Conservation (phyloP, 306 rosid genomes). For the Astragalus glycyphyllos region DNA sequence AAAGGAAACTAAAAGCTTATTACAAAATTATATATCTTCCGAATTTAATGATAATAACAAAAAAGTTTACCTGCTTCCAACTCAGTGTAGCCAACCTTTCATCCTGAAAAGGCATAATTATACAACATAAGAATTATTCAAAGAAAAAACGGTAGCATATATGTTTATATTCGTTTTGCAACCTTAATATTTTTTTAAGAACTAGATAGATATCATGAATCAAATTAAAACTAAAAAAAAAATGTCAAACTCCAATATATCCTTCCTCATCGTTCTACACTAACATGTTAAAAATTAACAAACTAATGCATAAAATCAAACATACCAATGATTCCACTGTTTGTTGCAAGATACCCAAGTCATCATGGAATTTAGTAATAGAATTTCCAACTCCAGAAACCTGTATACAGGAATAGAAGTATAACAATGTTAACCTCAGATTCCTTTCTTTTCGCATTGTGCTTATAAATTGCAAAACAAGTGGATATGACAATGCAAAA, state of each 20-base stretch:
- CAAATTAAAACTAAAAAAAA: slow-evolving; percentile 15
- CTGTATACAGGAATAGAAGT: slow-evolving; percentile 55
- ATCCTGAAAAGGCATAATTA: slow-evolving; percentile 59
- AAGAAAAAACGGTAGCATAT: slow-evolving; percentile 20
- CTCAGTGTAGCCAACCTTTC: slow-evolving; percentile 63
- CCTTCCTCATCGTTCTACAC: slow-evolving; percentile 26
- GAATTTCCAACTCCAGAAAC: slow-evolving; percentile 73
- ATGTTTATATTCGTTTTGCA: slow-evolving; percentile 1
- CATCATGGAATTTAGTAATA: slow-evolving; percentile 59
- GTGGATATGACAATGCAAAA: slow-evolving; percentile 8
- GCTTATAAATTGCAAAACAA: slow-evolving; percentile 16
- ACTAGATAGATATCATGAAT: slow-evolving; percentile 13
- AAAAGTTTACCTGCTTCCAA: slow-evolving; percentile 70
- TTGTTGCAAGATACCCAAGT: slow-evolving; percentile 61
- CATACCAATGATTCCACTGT: slow-evolving; percentile 81
- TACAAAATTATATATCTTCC: slow-evolving; percentile 8
- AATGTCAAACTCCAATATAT: slow-evolving; percentile 30
- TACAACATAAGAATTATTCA: slow-evolving; percentile 38
- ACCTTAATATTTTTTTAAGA: slow-evolving; percentile 2
- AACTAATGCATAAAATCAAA: slow-evolving; percentile 41
- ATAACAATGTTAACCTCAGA: slow-evolving; percentile 40
- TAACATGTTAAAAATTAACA: slow-evolving; percentile 14
- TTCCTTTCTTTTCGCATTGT: not conserved
- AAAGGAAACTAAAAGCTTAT: not conserved
- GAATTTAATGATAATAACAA: slow-evolving; percentile 24